phyloP scores from a whole-genome alignment of 169 alveolate species.

The Miamiensis avidus region DNA sequence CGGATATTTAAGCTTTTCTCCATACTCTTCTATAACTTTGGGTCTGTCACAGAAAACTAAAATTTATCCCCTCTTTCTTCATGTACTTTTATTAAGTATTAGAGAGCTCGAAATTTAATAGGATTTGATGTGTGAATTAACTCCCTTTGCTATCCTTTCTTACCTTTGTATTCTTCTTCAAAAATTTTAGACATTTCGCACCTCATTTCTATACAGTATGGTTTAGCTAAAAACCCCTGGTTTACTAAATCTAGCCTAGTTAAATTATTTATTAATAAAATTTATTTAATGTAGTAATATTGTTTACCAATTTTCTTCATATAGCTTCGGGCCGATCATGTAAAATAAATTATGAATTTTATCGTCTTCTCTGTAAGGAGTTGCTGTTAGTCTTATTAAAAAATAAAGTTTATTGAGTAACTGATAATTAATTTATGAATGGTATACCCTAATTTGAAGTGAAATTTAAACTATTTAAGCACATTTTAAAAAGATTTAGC shows the following conservation, averaged over 20 bases:
- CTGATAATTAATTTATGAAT: too few relatives aligned
- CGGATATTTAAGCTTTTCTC: slow-evolving; percentile 83
- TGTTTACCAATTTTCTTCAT: slow-evolving; percentile 99
- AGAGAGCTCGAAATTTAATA: slow-evolving; percentile 94
- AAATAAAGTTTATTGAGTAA: too few relatives aligned
- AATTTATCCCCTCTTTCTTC: slow-evolving; percentile 97
- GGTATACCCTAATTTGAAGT: slow-evolving; percentile 31
- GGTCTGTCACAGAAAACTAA: slow-evolving; percentile 97
- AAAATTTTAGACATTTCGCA: slow-evolving; percentile 98
- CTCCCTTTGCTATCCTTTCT: slow-evolving; percentile 86
- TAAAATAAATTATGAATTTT: slow-evolving; percentile 96
- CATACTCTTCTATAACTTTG: slow-evolving; percentile 90
- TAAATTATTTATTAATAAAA: too few relatives aligned
- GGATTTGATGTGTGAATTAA: slow-evolving; percentile 96
- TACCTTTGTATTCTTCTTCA: slow-evolving; percentile 91
- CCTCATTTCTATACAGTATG: slow-evolving; percentile 97
- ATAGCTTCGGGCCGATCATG: slow-evolving; percentile 99
- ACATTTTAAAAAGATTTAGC: slow-evolving; percentile 94
- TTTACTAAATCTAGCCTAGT: slow-evolving; percentile 96
- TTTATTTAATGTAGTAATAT: too few relatives aligned
- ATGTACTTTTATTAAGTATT: slow-evolving; percentile 94
- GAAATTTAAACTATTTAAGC: slow-evolving; percentile 24
- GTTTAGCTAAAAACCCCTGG: slow-evolving; percentile 97
- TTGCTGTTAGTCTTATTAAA: slow-evolving; percentile 98
- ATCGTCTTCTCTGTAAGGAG: slow-evolving; percentile 99